Base-by-base conservation (phyloP, 805 yeast species). In the Komagataella pseudopastoris region DNA sequence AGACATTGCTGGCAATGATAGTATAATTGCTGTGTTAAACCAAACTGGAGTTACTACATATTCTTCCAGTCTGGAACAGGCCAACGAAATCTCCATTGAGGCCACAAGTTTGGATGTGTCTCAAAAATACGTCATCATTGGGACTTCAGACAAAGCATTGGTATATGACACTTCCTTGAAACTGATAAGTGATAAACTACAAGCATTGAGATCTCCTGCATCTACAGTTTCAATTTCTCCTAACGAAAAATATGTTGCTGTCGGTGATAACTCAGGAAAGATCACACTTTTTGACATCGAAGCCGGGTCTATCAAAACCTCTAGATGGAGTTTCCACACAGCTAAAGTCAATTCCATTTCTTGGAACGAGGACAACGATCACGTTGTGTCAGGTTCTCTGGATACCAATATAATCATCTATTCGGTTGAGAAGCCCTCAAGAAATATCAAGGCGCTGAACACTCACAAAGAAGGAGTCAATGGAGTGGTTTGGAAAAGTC, bases 271-370 rank as follows among this genome's bases (percentile, higher is more conserved):
- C 4, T 72, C 84, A 51, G 99, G 99, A 39, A 93, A 91, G 64
- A 88, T 89, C 56, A 67, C 83, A n/a, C 71, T 90, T 44, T 88
- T 79, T 66, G 74, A 79, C 56, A 63, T 80, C 6, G 64, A 63
- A 2, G 81, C 80, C 45, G 76, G 71, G 50, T 57, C 75, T 2
- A 68, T 87, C 6, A 75, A 81, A 44, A 88, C 98, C 2, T 80
- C 95, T 0, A 78, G 97, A 63, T 93, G 99, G 99, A 83, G 95
- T 0, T 91, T 88, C 80, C 97, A 93, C 64, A 86, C 90, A 2
- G 83, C 96, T 52, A 81, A 77, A 51, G 84, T 93, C 55, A 80
- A 79, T 53, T 76, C 82, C 30, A 85, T 93, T 49, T 66, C 80
- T 22, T 93, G 98, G 99, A 77, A 82, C 47, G 70, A 70, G 7